Percentiles rank a stretch among this genome's conserved stretches.
Conservation (phyloP, 2,329 filamentous ascomycete genomes). For the Verticillium isaacii region DNA sequence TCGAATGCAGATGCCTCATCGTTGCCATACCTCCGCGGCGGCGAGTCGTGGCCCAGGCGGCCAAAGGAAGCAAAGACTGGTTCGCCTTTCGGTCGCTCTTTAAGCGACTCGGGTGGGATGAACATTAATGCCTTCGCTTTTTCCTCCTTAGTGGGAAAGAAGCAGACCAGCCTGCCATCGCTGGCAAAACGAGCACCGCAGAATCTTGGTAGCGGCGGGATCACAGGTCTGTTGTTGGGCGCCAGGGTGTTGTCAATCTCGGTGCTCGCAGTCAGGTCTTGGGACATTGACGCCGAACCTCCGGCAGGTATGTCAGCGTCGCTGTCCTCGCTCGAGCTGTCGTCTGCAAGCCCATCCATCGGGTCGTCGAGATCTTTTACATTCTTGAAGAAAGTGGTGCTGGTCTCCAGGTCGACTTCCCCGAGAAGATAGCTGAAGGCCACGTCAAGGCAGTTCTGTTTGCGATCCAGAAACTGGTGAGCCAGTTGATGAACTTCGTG, state of each 20-base stretch:
- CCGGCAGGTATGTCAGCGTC: constrained; percentile 53
- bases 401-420: constrained; percentile 55
- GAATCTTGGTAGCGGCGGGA: constrained; percentile 50
- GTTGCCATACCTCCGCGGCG: constrained; percentile 38
- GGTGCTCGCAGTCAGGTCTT: constrained; percentile 51
- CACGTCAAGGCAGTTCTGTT: constrained; percentile 58
- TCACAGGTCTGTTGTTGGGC: constrained; percentile 46
- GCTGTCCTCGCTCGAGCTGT: constrained; percentile 82
- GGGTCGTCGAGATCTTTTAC: constrained; percentile 59
- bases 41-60: constrained; percentile 46
- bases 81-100: constrained; percentile 46
- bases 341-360: constrained; percentile 55
- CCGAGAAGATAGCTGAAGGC: constrained; percentile 60
- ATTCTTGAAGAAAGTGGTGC: constrained; percentile 58
- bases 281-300: constrained; percentile 55
- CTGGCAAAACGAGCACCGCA: constrained; percentile 59
- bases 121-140: constrained; percentile 48
- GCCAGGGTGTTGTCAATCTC: constrained; percentile 50
- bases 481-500: constrained; percentile 53
- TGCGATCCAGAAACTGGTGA: constrained; percentile 48
- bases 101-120: constrained; percentile 37
- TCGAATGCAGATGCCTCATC: constrained; percentile 49
- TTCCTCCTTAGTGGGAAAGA: constrained; percentile 65
- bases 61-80: constrained; percentile 55
- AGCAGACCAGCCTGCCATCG: constrained; percentile 60